A percentile compares a stretch with the other conserved stretches of the same genome.
Evolutionary conservation across 2,329 filamentous ascomycete genomes (phyloP).

Genomic region (Knoxdaviesia proteae): DNA sequence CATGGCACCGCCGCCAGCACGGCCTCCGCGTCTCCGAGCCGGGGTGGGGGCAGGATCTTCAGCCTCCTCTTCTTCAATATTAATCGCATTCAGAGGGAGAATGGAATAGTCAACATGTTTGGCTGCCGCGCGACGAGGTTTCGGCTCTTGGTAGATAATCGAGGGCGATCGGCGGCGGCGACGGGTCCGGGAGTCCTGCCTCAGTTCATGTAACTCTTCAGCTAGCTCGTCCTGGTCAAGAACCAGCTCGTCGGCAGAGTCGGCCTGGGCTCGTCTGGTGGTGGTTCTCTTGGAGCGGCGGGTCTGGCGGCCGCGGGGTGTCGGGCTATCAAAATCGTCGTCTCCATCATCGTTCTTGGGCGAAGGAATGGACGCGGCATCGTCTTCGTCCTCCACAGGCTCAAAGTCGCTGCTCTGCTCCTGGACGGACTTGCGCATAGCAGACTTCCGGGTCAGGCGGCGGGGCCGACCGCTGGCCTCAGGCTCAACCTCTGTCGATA

Average conservation of each 20-base stretch:
- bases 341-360: constrained; percentile 14
- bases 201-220: constrained; percentile 43
- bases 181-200: constrained; percentile 29
- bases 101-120: constrained; percentile 74
- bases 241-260: constrained; percentile 34
- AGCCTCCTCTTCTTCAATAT: constrained; percentile 55
- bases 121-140: constrained; percentile 31
- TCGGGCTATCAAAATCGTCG: constrained; percentile 25
- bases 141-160: constrained; percentile 37
- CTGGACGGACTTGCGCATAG: constrained; percentile 21
- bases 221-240: constrained; percentile 44
- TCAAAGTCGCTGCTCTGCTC: constrained; percentile 42
- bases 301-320: constrained; percentile 19
- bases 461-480: constrained; percentile 14
- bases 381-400: constrained; percentile 20
- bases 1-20: constrained; percentile 31
- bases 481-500: constrained; percentile 10
- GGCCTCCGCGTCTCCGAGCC: constrained; percentile 44
- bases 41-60: constrained; percentile 47
- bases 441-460: constrained; percentile 25
- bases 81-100: constrained; percentile 38
- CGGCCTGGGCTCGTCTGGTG: constrained; percentile 25
- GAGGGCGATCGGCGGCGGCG: constrained; percentile 28
- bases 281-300: constrained; percentile 23
- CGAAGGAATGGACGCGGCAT: constrained; percentile 5